Percentiles rank a stretch among this genome's conserved stretches.
Evolutionary conservation across 441 rosid genomes (phyloP).

Genomic region (Flueggea neowawraea): DNA sequence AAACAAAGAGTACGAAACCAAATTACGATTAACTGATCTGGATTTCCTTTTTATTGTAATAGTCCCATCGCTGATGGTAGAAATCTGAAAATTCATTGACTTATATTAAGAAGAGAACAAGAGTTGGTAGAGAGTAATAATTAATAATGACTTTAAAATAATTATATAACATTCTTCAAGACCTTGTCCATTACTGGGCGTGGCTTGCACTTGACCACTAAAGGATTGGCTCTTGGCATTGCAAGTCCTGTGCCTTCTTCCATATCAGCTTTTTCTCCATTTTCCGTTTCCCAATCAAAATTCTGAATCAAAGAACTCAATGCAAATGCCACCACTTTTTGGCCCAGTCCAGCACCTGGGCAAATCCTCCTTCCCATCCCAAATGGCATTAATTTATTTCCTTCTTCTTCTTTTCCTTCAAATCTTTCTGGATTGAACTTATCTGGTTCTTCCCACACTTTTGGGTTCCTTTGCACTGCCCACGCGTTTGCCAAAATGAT

Average conservation of each 20-base stretch:
- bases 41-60: too few relatives aligned
- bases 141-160: too few relatives aligned
- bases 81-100: too few relatives aligned
- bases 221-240: conserved; percentile 4
- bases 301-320: conserved; percentile 3
- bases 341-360: conserved; percentile 3
- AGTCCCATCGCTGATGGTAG: too few relatives aligned
- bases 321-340: background rate
- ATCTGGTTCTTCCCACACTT: conserved; percentile 7
- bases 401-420: background rate
- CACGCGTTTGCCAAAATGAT: conserved; percentile 5
- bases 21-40: too few relatives aligned
- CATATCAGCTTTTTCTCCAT: background rate
- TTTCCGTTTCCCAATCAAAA: background rate
- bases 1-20: too few relatives aligned
- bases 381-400: background rate
- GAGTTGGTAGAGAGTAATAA: too few relatives aligned
- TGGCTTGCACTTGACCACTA: background rate
- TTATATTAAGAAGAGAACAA: too few relatives aligned
- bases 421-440: conserved; percentile 15
- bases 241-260: conserved; percentile 3
- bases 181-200: background rate
- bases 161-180: background rate
- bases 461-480: conserved; percentile 12
- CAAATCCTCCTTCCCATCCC: conserved; percentile 7